Evolutionary conservation across 495 filamentous ascomycete species (phyloP).

Genomic region (Coniosporium apollinis): DNA sequence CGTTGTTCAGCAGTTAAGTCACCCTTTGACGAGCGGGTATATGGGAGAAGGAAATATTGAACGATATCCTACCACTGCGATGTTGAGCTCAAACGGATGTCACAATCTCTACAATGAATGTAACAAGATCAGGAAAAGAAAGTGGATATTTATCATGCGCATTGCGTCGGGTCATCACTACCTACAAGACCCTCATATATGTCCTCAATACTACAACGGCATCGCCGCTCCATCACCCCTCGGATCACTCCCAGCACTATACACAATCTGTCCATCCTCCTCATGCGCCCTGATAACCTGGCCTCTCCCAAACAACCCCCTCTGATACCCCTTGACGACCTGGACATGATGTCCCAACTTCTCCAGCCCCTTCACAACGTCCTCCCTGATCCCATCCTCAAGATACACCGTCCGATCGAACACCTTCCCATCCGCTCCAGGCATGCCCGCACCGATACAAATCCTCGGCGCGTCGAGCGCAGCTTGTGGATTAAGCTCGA

Average conservation of each 20-base stretch:
- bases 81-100: no score
- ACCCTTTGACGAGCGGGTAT: no score
- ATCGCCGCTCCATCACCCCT: slow-evolving; percentile 76
- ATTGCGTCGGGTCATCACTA: no score
- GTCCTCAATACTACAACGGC: slow-evolving; percentile 42
- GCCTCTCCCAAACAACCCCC: slow-evolving; percentile 72
- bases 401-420: slow-evolving; percentile 49
- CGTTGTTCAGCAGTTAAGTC: no score
- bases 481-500: slow-evolving; percentile 69
- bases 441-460: slow-evolving; percentile 58
- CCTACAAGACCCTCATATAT: no score
- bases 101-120: no score
- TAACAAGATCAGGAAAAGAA: no score
- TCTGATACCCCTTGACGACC: slow-evolving; percentile 46
- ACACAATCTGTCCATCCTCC: slow-evolving; percentile 52
- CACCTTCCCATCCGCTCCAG: slow-evolving; percentile 31
- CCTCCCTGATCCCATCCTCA: slow-evolving; percentile 67
- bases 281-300: slow-evolving; percentile 72
- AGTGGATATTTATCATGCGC: no score
- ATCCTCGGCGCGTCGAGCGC: slow-evolving; percentile 82
- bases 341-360: slow-evolving; percentile 56
- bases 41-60: no score
- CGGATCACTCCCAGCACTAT: slow-evolving; percentile 72
- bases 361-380: slow-evolving; percentile 46
- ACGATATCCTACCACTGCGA: no score